Percentiles rank a stretch among this genome's conserved stretches.
Evolutionary conservation across 768 basidiomycete genomes (phyloP).

Genomic region (Tulasnella sp.): DNA sequence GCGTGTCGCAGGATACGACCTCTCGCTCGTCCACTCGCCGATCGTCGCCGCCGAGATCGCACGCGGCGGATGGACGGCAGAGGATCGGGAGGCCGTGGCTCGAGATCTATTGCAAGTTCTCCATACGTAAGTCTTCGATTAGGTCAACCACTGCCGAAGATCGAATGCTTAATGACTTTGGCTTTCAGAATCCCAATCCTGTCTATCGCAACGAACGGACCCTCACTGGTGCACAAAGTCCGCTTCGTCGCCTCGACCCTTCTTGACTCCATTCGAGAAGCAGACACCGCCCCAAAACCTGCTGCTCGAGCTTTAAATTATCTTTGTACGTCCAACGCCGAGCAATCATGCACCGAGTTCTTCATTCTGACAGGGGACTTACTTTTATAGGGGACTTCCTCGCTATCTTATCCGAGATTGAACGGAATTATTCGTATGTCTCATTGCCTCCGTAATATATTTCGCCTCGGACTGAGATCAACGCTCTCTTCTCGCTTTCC

Average conservation of each 20-base stretch:
- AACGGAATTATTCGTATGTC: constrained; percentile 62
- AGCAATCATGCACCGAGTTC: neutral
- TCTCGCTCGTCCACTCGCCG: constrained; percentile 2
- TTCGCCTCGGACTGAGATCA: too few relatives aligned
- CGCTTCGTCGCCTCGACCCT: constrained; percentile 88
- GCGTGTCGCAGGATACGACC: constrained; percentile 36
- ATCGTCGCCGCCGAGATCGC: constrained; percentile 20
- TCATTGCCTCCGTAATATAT: neutral
- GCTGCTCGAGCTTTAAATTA: constrained; percentile 81
- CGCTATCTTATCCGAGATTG: constrained; percentile 84
- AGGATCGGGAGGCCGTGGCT: constrained; percentile 75
- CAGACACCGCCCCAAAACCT: constrained; percentile 67
- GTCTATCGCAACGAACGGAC: constrained; percentile 79
- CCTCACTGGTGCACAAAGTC: constrained; percentile 66
- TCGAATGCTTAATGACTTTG: neutral
- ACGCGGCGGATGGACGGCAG: constrained; percentile 33
- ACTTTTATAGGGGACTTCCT: constrained; percentile 72
- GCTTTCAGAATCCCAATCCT: constrained; percentile 73
- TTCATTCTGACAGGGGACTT: neutral
- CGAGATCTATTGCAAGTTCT: constrained; percentile 80
- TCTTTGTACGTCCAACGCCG: constrained; percentile 51
- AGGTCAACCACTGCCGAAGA: too few relatives aligned
- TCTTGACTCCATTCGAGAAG: constrained; percentile 74
- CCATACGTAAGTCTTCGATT: constrained; percentile 50
- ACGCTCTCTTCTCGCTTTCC: neutral